Base-by-base conservation (phyloP, 805 yeast species). In the Ogataea corticis region DNA sequence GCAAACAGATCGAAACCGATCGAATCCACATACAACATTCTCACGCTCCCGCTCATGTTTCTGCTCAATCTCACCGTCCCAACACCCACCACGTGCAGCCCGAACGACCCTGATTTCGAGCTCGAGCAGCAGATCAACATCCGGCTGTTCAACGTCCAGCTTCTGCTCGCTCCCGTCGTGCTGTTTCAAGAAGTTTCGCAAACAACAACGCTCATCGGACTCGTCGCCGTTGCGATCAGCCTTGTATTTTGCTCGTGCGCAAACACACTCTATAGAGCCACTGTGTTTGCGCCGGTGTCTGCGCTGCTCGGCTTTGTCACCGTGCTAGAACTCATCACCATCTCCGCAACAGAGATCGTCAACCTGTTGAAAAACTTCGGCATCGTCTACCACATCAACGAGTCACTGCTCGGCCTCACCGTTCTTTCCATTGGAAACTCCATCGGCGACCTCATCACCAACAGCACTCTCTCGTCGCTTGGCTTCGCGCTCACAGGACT, bases 391-490 rank as follows among this genome's bases (percentile, higher is more conserved):
- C 50, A 59, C 16, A 64, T 78, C 3, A 65, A 71, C 13, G 82
- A 78, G 48, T 74, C 77, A 25, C 45, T 75, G 11, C 56, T 78
- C 41, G 83, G 83, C 2, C 58, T 77, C 23, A 61, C 79, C 1
- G 63, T 77, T 2, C 68, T 78, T 45, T 71, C 82, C 3, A 52
- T 77, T 19, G 75, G 78, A 28, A 78, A 77, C 49, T 76, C 80
- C 4, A 61, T 76, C 28, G 80, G 79, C 21, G 83, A 78, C 51
- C 58, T 77, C 30, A 67, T 77, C 25, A 72, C 80, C n/a, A 76
- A 78, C 49, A 55, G 69, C 2, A 73, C 81, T 7, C 59, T 78
- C 12, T 56, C 70, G 2, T 59, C 59, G 2, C 42, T 64, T 7
- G 71, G 69, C 0, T 46, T 62, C 11, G 71, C 79, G 7, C 54